Evolutionary conservation across 495 filamentous ascomycete species (phyloP).

Genomic region (Amniculicola lignicola): DNA sequence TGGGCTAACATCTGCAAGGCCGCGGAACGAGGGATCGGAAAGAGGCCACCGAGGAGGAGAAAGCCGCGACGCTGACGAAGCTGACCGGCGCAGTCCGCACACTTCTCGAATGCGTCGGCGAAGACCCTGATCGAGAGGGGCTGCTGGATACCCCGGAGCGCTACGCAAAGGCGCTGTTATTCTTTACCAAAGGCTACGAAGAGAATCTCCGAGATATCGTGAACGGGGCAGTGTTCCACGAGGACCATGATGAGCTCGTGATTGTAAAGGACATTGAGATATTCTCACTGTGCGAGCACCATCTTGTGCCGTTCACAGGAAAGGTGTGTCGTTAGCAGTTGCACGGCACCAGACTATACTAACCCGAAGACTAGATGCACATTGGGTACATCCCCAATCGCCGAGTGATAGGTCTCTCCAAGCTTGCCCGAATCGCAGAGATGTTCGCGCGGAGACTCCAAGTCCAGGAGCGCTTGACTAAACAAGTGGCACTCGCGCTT

Average conservation of each 20-base stretch:
- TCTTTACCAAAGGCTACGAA: conserved; percentile 98
- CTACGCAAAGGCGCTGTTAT: conserved; percentile 96
- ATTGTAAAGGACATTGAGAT: conserved; percentile 98
- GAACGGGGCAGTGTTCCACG: conserved; percentile 92
- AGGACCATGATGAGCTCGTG: conserved; percentile 94
- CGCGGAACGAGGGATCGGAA: conserved; percentile 74
- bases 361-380: conserved; percentile 66
- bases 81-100: conserved; percentile 83
- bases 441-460: conserved; percentile 94
- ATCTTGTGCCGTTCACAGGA: conserved; percentile 93
- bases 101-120: conserved; percentile 91
- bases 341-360: not conserved
- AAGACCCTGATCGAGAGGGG: conserved; percentile 90
- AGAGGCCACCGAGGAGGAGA: conserved; percentile 73
- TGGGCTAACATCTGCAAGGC: conserved; percentile 48
- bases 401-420: conserved; percentile 89
- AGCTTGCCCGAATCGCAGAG: conserved; percentile 90
- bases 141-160: conserved; percentile 80
- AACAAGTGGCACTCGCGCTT: conserved; percentile 91
- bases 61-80: conserved; percentile 65
- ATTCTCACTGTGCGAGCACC: conserved; percentile 94
- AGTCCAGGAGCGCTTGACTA: conserved; percentile 92
- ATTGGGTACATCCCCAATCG: conserved; percentile 91
- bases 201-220: conserved; percentile 92
- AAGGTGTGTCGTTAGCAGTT: conserved; percentile 55